phyloP scores from a whole-genome alignment of 345 rosid species.

The Moricandia moricandioides region DNA sequence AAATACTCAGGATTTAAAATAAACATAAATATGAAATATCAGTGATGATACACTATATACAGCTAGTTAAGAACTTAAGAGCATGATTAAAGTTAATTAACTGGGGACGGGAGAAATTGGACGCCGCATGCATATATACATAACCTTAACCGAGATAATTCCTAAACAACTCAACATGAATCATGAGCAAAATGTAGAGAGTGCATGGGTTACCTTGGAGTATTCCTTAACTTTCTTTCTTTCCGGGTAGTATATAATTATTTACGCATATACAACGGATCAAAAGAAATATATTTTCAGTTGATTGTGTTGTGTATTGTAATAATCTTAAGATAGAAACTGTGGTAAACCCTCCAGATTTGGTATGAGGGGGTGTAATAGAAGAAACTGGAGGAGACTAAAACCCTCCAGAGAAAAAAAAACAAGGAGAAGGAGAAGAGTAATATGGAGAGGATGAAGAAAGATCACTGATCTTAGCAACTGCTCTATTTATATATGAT shows the following conservation, averaged over 20 bases:
- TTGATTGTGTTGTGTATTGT: neutral
- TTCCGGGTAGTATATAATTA: neutral
- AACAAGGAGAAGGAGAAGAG: neutral
- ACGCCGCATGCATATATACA: neutral
- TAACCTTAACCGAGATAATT: neutral
- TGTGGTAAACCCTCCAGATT: no score
- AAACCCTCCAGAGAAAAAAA: neutral
- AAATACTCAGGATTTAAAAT: neutral
- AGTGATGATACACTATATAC: neutral
- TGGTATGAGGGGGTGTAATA: neutral
- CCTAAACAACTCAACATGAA: neutral
- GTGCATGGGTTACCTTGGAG: conserved; percentile 21
- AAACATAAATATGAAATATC: neutral
- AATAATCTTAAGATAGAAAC: neutral
- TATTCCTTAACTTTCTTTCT: conserved; percentile 13
- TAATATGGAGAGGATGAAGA: neutral
- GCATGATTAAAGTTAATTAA: neutral
- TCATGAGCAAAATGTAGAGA: conserved; percentile 17
- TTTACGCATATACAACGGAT: neutral
- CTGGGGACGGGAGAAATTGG: neutral
- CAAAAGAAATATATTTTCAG: neutral
- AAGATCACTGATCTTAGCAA: neutral
- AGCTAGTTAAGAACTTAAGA: neutral
- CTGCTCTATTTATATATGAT: neutral
- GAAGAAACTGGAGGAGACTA: neutral